Conservation (phyloP, 495 filamentous ascomycete species). For the Trichoderma parareesei region DNA sequence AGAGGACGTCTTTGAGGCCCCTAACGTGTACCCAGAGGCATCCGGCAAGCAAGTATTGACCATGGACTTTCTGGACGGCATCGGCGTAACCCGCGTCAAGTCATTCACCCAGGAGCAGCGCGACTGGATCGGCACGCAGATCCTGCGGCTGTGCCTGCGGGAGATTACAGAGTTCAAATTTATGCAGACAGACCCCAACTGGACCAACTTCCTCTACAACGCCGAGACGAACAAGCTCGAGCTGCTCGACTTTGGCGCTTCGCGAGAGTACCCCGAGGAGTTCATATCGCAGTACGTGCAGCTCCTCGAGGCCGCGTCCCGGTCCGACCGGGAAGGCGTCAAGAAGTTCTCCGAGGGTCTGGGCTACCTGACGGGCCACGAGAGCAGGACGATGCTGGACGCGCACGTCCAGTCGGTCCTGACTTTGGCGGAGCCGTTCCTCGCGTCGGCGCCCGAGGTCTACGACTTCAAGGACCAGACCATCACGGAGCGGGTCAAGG, state of each 20-base stretch:
- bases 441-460: slow-evolving; percentile 61
- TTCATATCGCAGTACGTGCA: slow-evolving; percentile 75
- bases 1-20: slow-evolving; percentile 65
- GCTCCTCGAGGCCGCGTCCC: slow-evolving; percentile 69
- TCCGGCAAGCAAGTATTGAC: slow-evolving; percentile 83
- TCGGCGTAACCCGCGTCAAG: slow-evolving; percentile 75
- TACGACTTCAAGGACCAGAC: slow-evolving; percentile 94
- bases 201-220: slow-evolving; percentile 99
- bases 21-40: slow-evolving; percentile 67
- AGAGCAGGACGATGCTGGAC: slow-evolving; percentile 72
- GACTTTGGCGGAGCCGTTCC: slow-evolving; percentile 88
- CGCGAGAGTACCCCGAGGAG: slow-evolving; percentile 67
- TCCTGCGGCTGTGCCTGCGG: slow-evolving; percentile 84
- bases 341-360: slow-evolving; percentile 65
- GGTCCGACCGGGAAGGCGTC: slow-evolving; percentile 53
- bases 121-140: slow-evolving; percentile 90
- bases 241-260: slow-evolving; percentile 92
- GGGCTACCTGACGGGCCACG: slow-evolving; percentile 87
- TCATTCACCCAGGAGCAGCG: slow-evolving; percentile 69
- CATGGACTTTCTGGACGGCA: slow-evolving; percentile 81
- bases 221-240: slow-evolving; percentile 62
- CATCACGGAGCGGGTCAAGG: slow-evolving; percentile 84
- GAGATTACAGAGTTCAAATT: slow-evolving; percentile 90
- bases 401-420: slow-evolving; percentile 76
- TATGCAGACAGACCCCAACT: slow-evolving; percentile 99